Base-by-base conservation (phyloP, 257 asterid genomes). In the Ilex aquifolium region DNA sequence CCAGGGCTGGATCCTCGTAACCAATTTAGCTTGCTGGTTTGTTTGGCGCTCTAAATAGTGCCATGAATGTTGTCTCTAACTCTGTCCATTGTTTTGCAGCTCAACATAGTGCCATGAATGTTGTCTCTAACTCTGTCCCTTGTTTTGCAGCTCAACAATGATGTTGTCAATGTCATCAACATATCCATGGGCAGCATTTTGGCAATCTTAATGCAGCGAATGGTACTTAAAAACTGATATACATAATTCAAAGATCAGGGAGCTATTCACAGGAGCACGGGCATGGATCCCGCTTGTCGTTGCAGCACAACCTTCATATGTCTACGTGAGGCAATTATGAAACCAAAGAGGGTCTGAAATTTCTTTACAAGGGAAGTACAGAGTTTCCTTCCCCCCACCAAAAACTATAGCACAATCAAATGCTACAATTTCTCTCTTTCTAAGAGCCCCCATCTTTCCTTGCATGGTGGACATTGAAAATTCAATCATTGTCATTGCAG, bases 121-220 rank as follows among this genome's bases (percentile, higher is more conserved):
- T 59, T n/a, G 7, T 17, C 44, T 56, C 32, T 13, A 32, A 40
- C 27, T n/a, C n/a, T 14, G 57, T 65, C 63, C 70, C 36, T 46
- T n/a, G n/a, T 6, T 48, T 44, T 77, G 61, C 87, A 86, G 95
- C 87, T 86, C 21, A 92, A 78, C 79, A 92, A 92, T 55, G 99
- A 92, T 16, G 86, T 56, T 44, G 99, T 85, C 30, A 92, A 92
- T 61, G 84, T 92, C 48, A 76, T 92, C 69, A 92, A 92, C 80
- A 77, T 92, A 76, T 87, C 91, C 12, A 73, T 85, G 72, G 99
- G 96, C 61, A 89, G 95, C 85, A 70, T 85, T 31, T 69, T 93
- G 73, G 99, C 99, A 8, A 71, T 93, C 66, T 50, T 87, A 57
- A 78, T 87, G 78, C 94, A 80, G 83, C 87, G 57, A 63, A 54